Percentiles rank a stretch among this genome's conserved stretches.
These are phyloP conservation scores for Cadophora malorum DNA, from an alignment of 2,329 filamentous ascomycete genomes.

Conservation along the genomic window DNA sequence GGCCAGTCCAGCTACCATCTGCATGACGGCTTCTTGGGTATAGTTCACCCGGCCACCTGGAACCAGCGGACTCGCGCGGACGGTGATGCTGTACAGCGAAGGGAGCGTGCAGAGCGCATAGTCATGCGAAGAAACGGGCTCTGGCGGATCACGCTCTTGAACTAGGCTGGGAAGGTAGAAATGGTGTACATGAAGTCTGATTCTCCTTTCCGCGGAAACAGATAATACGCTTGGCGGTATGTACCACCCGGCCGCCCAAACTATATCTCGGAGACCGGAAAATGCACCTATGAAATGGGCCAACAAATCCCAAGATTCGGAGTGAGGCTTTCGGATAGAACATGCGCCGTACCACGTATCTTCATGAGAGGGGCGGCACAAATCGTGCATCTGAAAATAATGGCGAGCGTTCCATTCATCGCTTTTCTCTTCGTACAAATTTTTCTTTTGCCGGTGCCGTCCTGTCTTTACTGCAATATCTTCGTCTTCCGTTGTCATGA, in stretches of 20 bases:
- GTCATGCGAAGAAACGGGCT: neutral
- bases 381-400: slow-evolving; percentile 9
- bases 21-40: neutral
- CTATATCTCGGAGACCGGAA: slow-evolving; percentile 2
- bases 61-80: neutral
- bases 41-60: neutral
- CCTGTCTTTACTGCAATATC: neutral
- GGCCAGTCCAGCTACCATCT: neutral
- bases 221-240: neutral
- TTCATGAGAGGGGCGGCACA: slow-evolving; percentile 4
- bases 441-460: neutral
- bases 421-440: slow-evolving; percentile 1
- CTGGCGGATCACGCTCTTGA: neutral
- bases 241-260: neutral
- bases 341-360: neutral
- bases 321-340: neutral
- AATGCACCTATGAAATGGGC: neutral
- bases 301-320: neutral
- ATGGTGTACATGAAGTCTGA: neutral
- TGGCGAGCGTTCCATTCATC: slow-evolving; percentile 4
- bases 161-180: slow-evolving; percentile 2
- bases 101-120: neutral
- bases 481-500: neutral
- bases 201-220: neutral
- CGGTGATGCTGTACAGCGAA: slow-evolving; percentile 1